A percentile compares a stretch with the other conserved stretches of the same genome.
Evolutionary conservation across 2,329 filamentous ascomycete genomes (phyloP).

Genomic region (Calonectria pteridis): DNA sequence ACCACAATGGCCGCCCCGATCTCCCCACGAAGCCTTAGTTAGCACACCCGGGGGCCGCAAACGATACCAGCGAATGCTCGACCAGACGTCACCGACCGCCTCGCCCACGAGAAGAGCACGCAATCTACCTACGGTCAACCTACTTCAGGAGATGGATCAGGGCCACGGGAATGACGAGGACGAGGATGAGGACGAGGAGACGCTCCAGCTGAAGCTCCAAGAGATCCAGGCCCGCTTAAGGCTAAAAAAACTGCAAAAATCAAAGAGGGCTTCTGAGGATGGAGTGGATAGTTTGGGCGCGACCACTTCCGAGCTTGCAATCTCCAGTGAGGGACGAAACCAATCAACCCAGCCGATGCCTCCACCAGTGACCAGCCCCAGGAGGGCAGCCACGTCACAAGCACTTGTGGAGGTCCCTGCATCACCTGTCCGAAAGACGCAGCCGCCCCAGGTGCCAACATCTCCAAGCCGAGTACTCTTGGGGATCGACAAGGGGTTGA

Average conservation of each 20-base stretch:
- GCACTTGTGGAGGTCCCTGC: constrained; percentile 78
- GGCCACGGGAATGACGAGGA: constrained; percentile 56
- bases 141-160: constrained; percentile 47
- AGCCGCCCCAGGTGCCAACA: constrained; percentile 65
- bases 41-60: constrained; percentile 84
- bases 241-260: constrained; percentile 83
- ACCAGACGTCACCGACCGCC: constrained; percentile 75
- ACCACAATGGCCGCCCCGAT: constrained; percentile 75
- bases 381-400: constrained; percentile 43
- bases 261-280: constrained; percentile 34
- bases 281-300: constrained; percentile 33
- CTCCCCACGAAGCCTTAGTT: constrained; percentile 73
- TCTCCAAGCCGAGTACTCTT: constrained; percentile 85
- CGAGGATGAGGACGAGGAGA: constrained; percentile 81
- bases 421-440: constrained; percentile 74
- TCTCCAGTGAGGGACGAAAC: constrained; percentile 37
- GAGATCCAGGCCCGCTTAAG: constrained; percentile 90
- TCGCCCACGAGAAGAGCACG: constrained; percentile 63
- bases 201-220: constrained; percentile 84
- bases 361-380: constrained; percentile 39
- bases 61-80: constrained; percentile 76
- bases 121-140: constrained; percentile 46
- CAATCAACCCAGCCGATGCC: constrained; percentile 44
- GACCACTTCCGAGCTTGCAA: constrained; percentile 38
- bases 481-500: constrained; percentile 90